A percentile compares a stretch with the other conserved stretches of the same genome.
phyloP scores from a whole-genome alignment of 331 rosid genomes.

The Spiraea crenata region DNA sequence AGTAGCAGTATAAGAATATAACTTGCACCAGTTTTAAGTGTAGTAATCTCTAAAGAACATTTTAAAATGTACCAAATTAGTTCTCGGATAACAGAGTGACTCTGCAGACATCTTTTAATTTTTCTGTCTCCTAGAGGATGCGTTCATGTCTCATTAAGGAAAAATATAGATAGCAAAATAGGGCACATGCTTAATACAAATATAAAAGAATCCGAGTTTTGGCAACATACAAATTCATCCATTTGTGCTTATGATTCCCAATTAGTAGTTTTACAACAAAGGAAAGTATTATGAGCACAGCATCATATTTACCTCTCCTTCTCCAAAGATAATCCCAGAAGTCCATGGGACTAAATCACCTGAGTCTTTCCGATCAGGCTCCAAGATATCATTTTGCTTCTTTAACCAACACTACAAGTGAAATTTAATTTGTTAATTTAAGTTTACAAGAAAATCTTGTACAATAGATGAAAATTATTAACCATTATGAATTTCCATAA shows the following conservation, averaged over 20 bases:
- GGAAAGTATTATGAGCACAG: not conserved
- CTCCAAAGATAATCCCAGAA: slow-evolving; percentile 67
- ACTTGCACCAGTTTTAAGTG: not conserved
- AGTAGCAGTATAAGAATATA: not conserved
- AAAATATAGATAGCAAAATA: not conserved
- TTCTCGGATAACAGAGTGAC: not conserved
- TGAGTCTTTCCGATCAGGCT: slow-evolving; percentile 54
- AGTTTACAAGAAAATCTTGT: not conserved
- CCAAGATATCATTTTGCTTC: slow-evolving; percentile 53
- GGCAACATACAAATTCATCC: not conserved
- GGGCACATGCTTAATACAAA: not conserved
- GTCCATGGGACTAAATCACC: slow-evolving; percentile 75
- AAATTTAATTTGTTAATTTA: too few relatives aligned
- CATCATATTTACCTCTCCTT: slow-evolving; percentile 46
- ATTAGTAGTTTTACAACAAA: not conserved
- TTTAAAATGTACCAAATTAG: too few relatives aligned
- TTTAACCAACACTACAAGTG: slow-evolving; percentile 79
- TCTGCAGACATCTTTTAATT: not conserved
- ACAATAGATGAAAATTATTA: not conserved
- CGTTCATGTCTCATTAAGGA: not conserved
- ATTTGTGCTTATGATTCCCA: not conserved
- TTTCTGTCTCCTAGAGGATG: not conserved
- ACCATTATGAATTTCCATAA: not conserved
- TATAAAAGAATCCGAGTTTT: not conserved
- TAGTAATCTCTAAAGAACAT: not conserved